Evolutionary conservation across 148 eudicot species (phyloP).

Genomic region (Heliosperma pusillum): DNA sequence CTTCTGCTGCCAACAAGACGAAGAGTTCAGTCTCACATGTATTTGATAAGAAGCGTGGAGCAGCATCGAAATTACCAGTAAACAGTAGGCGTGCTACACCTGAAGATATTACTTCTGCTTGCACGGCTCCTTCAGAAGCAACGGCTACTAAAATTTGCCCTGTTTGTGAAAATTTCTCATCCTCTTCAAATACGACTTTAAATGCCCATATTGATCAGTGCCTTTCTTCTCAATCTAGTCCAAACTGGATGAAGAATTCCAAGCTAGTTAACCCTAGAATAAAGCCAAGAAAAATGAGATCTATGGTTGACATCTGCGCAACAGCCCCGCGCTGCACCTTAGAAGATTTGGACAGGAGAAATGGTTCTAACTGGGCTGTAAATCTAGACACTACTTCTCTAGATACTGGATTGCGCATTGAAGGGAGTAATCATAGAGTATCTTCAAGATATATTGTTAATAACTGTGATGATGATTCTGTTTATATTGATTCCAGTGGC

Average conservation of each 20-base stretch:
- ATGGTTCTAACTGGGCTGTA: slow-evolving; percentile 75
- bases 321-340: slow-evolving; percentile 68
- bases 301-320: slow-evolving; percentile 64
- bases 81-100: slow-evolving; percentile 34
- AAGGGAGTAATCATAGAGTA: slow-evolving; percentile 16
- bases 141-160: slow-evolving; percentile 80
- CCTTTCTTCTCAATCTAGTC: slow-evolving; percentile 58
- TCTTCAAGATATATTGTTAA: slow-evolving; percentile 28
- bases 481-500: slow-evolving; percentile 79
- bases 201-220: slow-evolving; percentile 98
- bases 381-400: slow-evolving; percentile 34
- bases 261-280: slow-evolving; percentile 56
- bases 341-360: slow-evolving; percentile 90
- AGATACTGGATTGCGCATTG: slow-evolving; percentile 25
- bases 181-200: slow-evolving; percentile 89
- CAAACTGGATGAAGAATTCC: slow-evolving; percentile 41
- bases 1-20: slow-evolving; percentile 29
- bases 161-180: slow-evolving; percentile 75
- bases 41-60: slow-evolving; percentile 43
- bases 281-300: slow-evolving; percentile 72
- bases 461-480: slow-evolving; percentile 48
- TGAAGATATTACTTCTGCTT: slow-evolving; percentile 39
- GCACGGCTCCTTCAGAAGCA: slow-evolving; percentile 36
- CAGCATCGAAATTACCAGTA: slow-evolving; percentile 44
- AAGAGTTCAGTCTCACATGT: slow-evolving; percentile 29